Conservation (phyloP, 208 protist species). For the Leishmania arabica region DNA sequence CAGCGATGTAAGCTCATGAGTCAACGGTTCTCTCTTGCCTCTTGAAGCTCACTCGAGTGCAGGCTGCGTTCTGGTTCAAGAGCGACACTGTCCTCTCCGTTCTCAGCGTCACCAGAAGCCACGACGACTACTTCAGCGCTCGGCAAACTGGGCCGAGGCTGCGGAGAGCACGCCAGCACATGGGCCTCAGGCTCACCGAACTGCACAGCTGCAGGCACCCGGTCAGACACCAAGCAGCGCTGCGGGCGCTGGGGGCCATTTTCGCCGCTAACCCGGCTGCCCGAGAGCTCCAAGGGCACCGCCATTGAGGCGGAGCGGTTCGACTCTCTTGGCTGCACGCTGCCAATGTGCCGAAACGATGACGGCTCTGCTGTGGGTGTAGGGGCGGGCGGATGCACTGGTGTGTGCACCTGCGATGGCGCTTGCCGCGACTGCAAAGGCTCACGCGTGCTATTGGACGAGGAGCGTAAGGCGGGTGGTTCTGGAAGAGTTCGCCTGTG, state of each 20-base stretch:
- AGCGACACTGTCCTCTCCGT: neutral
- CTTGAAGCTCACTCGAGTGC: neutral
- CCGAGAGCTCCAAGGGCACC: neutral
- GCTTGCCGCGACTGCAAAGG: neutral
- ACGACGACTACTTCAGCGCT: neutral
- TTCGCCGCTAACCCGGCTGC: neutral
- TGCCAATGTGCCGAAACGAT: neutral
- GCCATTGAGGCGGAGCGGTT: neutral
- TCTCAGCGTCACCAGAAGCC: neutral
- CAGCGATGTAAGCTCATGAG: constrained; percentile 9
- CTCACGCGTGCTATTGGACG: no score
- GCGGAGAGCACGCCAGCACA: neutral
- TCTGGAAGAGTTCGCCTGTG: neutral
- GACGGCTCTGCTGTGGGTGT: neutral
- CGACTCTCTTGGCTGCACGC: neutral
- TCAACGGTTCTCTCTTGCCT: neutral
- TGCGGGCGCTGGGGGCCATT: neutral
- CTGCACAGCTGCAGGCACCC: neutral
- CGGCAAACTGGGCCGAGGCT: neutral
- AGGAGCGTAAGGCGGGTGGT: no score
- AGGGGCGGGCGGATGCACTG: neutral
- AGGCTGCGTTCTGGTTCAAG: neutral
- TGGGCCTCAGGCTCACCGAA: neutral
- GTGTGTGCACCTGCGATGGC: neutral
- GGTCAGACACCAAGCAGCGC: neutral